These are phyloP conservation scores for Tephrocybe sp. DNA, from an alignment of 768 basidiomycete species.

Conservation along the genomic window DNA sequence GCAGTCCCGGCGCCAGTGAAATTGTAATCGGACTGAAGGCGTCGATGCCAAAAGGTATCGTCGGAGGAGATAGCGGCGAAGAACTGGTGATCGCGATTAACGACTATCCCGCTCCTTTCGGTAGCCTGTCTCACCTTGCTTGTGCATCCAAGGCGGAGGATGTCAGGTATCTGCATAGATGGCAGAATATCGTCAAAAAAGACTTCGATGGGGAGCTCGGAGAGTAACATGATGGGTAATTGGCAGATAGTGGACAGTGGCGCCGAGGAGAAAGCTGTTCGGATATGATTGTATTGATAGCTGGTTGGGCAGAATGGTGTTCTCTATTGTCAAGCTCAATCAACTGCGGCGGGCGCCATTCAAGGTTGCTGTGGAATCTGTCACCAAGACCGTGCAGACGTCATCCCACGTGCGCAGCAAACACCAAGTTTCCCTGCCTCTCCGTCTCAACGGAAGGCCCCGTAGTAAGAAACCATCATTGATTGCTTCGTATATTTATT, in stretches of 20 bases:
- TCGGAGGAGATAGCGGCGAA: slow-evolving; percentile 65
- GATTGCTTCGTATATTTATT: no score
- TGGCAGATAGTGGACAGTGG: not conserved
- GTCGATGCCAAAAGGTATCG: slow-evolving; percentile 79
- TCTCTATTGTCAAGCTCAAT: no score
- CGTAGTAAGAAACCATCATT: no score
- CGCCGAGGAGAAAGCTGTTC: not conserved
- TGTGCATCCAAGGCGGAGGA: slow-evolving; percentile 60
- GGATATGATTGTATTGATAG: no score
- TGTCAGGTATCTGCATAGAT: slow-evolving; percentile 48
- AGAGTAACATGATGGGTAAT: slow-evolving; percentile 22
- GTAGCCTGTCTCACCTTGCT: slow-evolving; percentile 41
- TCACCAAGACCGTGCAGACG: not conserved
- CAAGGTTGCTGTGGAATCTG: not conserved
- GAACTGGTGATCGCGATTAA: slow-evolving; percentile 32
- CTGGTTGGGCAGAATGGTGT: no score
- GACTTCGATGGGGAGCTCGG: slow-evolving; percentile 73
- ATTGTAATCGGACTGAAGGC: slow-evolving; percentile 71
- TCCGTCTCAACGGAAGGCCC: not conserved
- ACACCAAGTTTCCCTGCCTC: not conserved
- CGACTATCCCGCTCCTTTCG: not conserved
- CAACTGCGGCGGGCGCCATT: no score
- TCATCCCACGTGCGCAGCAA: not conserved
- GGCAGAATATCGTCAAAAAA: slow-evolving; percentile 74
- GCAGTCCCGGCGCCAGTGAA: slow-evolving; percentile 74